These are phyloP conservation scores for Eucalyptus erythrocorys DNA, from an alignment of 345 rosid genomes.

Conservation along the genomic window DNA sequence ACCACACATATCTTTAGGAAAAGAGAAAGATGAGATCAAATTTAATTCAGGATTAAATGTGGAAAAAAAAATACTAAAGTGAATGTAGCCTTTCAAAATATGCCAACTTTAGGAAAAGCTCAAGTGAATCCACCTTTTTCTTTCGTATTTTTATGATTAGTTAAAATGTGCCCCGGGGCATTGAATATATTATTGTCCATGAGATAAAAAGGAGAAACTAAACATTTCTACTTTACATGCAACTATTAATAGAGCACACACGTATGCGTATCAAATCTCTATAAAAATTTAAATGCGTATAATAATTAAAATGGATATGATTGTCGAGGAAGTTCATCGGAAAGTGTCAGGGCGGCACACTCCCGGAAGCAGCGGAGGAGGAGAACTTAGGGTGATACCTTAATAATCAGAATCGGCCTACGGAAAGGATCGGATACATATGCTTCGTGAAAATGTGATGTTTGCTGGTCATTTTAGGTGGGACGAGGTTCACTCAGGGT, in stretches of 20 bases:
- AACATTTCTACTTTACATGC: background rate
- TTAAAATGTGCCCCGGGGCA: background rate
- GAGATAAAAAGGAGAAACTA: background rate
- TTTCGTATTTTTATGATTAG: background rate
- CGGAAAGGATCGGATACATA: background rate
- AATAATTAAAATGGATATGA: background rate
- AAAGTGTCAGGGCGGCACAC: background rate
- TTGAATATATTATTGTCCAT: background rate
- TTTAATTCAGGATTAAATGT: background rate
- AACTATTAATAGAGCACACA: background rate
- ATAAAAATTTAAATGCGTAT: fast-evolving
- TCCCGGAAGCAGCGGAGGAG: background rate
- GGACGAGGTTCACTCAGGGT: no score
- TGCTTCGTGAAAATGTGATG: background rate
- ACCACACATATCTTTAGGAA: background rate
- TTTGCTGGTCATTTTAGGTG: background rate
- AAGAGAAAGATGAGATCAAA: background rate
- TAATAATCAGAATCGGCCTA: background rate
- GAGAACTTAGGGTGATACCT: background rate
- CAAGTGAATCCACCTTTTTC: background rate
- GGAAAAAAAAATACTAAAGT: background rate
- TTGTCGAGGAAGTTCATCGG: background rate
- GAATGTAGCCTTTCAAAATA: background rate
- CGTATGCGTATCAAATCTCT: background rate
- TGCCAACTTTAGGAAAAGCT: background rate